phyloP scores from a whole-genome alignment of 441 rosid genomes.

The Arabidopsis hybrid region DNA sequence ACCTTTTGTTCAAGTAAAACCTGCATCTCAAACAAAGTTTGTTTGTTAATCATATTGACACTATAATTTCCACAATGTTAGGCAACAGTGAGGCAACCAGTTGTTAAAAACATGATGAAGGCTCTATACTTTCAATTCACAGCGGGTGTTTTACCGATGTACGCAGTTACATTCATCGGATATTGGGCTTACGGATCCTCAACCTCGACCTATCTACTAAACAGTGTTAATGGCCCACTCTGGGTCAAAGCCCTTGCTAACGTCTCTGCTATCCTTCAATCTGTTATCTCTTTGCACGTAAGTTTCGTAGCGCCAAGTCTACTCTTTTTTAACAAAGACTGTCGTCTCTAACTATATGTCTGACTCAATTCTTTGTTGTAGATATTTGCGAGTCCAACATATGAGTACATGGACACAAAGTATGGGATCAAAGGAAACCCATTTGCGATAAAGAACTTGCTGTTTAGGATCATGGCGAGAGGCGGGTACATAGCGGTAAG shows the following conservation, averaged over 20 bases:
- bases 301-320: not conserved
- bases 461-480: conserved; percentile 69
- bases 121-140: conserved; percentile 89
- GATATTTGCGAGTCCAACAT: conserved; percentile 95
- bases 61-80: conserved; percentile 36
- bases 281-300: conserved; percentile 89
- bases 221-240: conserved; percentile 71
- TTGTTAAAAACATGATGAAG: conserved; percentile 80
- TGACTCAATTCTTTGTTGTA: conserved; percentile 37
- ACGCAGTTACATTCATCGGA: conserved; percentile 73
- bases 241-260: conserved; percentile 88
- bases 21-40: not conserved
- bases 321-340: too few species aligned
- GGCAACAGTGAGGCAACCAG: conserved; percentile 92
- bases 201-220: conserved; percentile 74
- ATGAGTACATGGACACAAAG: conserved; percentile 86
- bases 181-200: conserved; percentile 96
- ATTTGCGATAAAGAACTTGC: conserved; percentile 58
- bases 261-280: conserved; percentile 81
- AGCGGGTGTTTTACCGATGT: conserved; percentile 76
- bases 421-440: conserved; percentile 77
- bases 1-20: not conserved
- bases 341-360: not conserved
- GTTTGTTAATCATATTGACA: conserved; percentile 2
- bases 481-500: conserved; percentile 78